Base-by-base conservation (phyloP, 2,329 filamentous ascomycete genomes). In the Emydomyces testavorans region DNA sequence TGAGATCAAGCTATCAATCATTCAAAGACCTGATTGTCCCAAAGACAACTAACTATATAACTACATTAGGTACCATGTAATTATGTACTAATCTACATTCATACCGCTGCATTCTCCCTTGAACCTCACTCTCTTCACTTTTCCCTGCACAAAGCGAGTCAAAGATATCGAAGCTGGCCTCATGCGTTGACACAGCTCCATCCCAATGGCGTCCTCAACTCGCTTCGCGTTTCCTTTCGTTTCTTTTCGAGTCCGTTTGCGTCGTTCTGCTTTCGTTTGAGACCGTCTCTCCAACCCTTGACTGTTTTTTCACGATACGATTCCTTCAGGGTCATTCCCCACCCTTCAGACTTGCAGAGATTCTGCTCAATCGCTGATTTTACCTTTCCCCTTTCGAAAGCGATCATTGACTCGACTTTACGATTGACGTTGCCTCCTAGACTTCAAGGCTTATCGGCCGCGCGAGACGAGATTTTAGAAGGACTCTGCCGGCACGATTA, bases 221-320 rank as follows among this genome's bases (percentile, higher is more conserved):
- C 16, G 28, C 34, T 29, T 39, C 26, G 23, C 40, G 28, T 36
- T 18, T 23, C 10, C 41, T 45, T 32, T 34, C 41, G 24, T 49
- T 39, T 45, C 40, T 39, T 49, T 45, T 40, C 40, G 40, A 24
- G 47, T 49, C 29, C 47, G 47, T 39, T 34, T 49, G 31, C 47
- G 47, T 18, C 28, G 39, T n/a, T 44, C 34, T 21, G 23, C 47
- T 37, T 44, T 45, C 40, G 24, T 49, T 40, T 49, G 40, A 49
- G 28, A 18, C 38, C 20, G 15, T 43, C 23, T 8, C 15, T 39
- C n/a, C n/a, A n/a, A 13, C 16, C 20, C 28, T 16, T 8, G 5
- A 15, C n/a, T 2, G 6, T 38, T 15, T 16, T 21, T 7, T 26
- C 15, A 23, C 8, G 4, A 31, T n/a, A 42, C 8, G n/a, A n/a